phyloP scores from a whole-genome alignment of 2,329 filamentous ascomycete species.

The Trichophyton rubrum region DNA sequence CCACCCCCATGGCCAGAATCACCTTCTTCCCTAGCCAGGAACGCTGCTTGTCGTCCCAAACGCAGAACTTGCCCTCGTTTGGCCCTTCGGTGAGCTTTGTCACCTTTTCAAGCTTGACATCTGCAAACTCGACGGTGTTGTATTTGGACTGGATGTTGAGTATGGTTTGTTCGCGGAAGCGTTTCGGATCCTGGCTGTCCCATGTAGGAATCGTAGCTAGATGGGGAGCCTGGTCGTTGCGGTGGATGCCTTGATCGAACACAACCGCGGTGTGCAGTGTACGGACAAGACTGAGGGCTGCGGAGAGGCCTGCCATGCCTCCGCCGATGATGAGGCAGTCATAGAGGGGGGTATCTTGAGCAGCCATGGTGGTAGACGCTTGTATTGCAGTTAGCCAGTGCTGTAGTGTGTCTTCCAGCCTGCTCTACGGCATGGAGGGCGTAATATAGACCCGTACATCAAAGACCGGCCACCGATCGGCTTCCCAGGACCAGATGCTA shows the following conservation, averaged over 20 bases:
- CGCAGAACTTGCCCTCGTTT: slow-evolving; percentile 21
- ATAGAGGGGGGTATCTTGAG: not conserved
- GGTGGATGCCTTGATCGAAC: slow-evolving; percentile 34
- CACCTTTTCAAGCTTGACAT: slow-evolving; percentile 7
- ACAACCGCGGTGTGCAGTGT: slow-evolving; percentile 31
- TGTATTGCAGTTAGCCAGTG: not conserved
- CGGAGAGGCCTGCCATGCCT: slow-evolving; percentile 23
- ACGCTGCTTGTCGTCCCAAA: slow-evolving; percentile 31
- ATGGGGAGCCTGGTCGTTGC: slow-evolving; percentile 32
- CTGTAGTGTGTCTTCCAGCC: not conserved
- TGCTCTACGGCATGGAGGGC: not conserved
- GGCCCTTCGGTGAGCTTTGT: slow-evolving; percentile 13
- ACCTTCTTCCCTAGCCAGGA: slow-evolving; percentile 41
- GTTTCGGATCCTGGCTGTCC: slow-evolving; percentile 26
- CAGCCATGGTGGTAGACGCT: not conserved
- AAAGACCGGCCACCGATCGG: not conserved
- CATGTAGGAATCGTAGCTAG: slow-evolving; percentile 37
- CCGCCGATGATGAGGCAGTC: slow-evolving; percentile 21
- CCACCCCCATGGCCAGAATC: slow-evolving; percentile 43
- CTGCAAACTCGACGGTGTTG: slow-evolving; percentile 21
- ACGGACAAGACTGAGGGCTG: slow-evolving; percentile 28
- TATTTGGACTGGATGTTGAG: slow-evolving; percentile 28
- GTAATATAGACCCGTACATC: not conserved
- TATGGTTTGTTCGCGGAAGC: slow-evolving; percentile 23
- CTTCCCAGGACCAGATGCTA: not conserved